Conservation (phyloP, 805 yeast genomes). For the Millerozyma acaciae region DNA sequence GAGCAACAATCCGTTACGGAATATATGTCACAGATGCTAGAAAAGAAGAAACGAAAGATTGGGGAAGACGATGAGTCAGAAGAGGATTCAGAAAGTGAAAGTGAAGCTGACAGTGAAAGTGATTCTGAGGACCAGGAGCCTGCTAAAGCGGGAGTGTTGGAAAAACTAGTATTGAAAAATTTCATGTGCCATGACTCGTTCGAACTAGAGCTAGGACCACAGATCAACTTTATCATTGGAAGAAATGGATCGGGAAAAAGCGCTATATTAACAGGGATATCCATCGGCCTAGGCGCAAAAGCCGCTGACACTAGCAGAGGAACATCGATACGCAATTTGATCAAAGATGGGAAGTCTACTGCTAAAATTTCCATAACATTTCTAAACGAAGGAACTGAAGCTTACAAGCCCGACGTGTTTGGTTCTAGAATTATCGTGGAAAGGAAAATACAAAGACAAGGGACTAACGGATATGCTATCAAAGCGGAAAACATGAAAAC, state of each 20-base stretch:
- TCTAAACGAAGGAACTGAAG: conserved; percentile 61
- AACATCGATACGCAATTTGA: conserved; percentile 59
- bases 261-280: conserved; percentile 82
- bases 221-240: conserved; percentile 83
- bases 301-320: conserved; percentile 89
- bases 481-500: conserved; percentile 48
- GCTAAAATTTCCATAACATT: conserved; percentile 65
- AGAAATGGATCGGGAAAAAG: conserved; percentile 89
- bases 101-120: conserved; percentile 7
- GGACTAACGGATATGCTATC: conserved; percentile 51
- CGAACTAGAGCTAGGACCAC: conserved; percentile 69
- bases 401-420: conserved; percentile 57
- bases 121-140: conserved; percentile 14
- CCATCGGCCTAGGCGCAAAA: conserved; percentile 83
- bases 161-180: conserved; percentile 58
- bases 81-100: conserved; percentile 4
- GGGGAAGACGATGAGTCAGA: conserved; percentile 9
- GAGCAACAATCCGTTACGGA: conserved; percentile 9
- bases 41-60: conserved; percentile 10
- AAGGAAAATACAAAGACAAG: conserved; percentile 55
- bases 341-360: conserved; percentile 70
- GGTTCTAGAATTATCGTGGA: conserved; percentile 72
- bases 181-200: conserved; percentile 91
- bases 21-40: conserved; percentile 13
- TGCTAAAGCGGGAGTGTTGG: conserved; percentile 64